Evolutionary conservation across 208 protist species (phyloP), one percentile per base, ranked within the genome.

Genomic region (Leishmania braziliensis): DNA sequence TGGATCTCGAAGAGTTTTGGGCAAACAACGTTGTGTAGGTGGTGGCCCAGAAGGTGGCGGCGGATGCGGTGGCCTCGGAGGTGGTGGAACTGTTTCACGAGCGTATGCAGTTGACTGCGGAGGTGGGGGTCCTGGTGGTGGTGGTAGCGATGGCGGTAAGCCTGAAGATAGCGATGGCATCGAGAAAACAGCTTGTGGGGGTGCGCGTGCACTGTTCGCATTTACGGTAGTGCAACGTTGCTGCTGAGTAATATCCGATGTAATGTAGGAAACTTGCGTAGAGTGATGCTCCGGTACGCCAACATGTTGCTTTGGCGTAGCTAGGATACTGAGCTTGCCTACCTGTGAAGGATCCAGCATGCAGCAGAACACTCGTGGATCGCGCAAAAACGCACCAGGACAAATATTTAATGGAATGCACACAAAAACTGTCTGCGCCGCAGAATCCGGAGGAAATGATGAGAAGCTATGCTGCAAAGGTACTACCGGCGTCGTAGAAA

Each of bases 331-430:
- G 18, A 86, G 78, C 56, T 85, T 87, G 20, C 87, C 89, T 12
- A 94, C 81, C 39, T 89, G 82, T 3, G 66, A 83, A 23, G 87
- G 86, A 73, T 92, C 89, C 6, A 92, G 56, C 46, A 77, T 85
- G 50, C 88, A 91, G 77, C 86, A 95, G 63, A 92, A 92, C 0
- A 89, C 86, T 23, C 89, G 88, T 10, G 91, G 89, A 74, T 95
- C 91, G 66, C 80, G 85, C 54, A 92, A 46, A 83, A 90, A 95
- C 33, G 85, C 81, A 20, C 77, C 43, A 1, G 91, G 91, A 58
- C 88, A 95, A 29, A 95, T 79, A 43, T 74, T 75, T 2, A 92
- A 33, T 14, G 91, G 91, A 85, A 95, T 95, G 77, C 91, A 95
- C 12, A 88, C 86, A 78, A 90, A 95, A 16, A 83, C 82, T 20